Evolutionary conservation across 2,329 filamentous ascomycete species (phyloP), one percentile per base, ranked within the genome.

Genomic region (Neofusicoccum parvum): DNA sequence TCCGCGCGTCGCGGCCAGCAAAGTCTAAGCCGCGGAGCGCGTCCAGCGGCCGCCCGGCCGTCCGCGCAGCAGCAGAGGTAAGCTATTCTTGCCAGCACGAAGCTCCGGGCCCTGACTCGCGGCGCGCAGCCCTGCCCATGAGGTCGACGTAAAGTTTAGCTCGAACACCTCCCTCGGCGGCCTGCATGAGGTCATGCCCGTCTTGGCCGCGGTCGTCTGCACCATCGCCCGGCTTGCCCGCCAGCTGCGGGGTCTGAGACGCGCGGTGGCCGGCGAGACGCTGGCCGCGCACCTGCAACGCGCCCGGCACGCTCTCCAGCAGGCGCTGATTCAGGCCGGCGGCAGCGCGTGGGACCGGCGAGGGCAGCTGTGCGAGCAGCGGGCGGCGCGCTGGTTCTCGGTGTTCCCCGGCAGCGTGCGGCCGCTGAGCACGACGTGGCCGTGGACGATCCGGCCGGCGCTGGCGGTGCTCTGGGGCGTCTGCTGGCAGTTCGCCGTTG

Each of bases 391-490:
- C 39, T 80, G 77, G 76, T 80, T 81, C 66, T 71, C 75, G 5
- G 79, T 81, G 68, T 81, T 77, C 68, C 74, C 75, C 2, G 54
- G 65, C 7, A 23, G 65, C 49, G 43, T 58, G 46, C 73, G 74
- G 34, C 78, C 76, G 14, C 70, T 80, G 23, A 79, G 75, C 66
- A 79, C 78, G 17, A 78, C 76, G 54, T 80, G 79, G 70, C 79
- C 79, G 65, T 81, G 79, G 80, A 80, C 78, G 15, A 79, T 81
- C 72, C 76, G 76, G 70, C 77, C 78, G 0, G 78, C 77, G 45
- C 73, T 81, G 54, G 75, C 79, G 14, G 78, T 81, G 20, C 70
- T 81, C 17, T 81, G 79, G 78, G 79, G 78, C 27, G 78, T 81
- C 5, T 81, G 79, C 67, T 78, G 76, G 76, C 78, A 78, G 76